phyloP scores from a whole-genome alignment of 31 red algal species.

The Odonthalia washingtoniensis region DNA sequence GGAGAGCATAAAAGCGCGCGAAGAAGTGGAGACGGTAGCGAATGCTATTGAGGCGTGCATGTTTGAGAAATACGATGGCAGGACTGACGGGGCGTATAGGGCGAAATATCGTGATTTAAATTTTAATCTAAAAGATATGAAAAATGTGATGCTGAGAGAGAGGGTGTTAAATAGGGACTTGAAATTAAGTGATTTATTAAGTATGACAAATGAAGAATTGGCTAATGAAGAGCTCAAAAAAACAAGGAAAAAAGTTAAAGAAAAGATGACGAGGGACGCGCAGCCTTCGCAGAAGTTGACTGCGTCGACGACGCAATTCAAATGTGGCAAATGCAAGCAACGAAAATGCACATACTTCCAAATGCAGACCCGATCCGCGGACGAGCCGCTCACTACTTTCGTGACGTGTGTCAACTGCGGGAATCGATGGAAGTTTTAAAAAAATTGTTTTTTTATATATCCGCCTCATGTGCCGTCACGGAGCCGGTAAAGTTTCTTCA shows the following conservation, averaged over 20 bases:
- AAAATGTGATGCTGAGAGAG: conserved; percentile 76
- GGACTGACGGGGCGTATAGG: conserved; percentile 64
- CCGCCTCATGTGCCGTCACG: conserved; percentile 13
- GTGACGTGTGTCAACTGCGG: conserved; percentile 93
- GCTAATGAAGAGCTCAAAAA: conserved; percentile 87
- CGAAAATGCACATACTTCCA: conserved; percentile 96
- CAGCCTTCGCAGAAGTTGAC: conserved; percentile 70
- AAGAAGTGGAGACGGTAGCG: conserved; percentile 43
- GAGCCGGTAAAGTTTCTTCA: conserved; percentile 62
- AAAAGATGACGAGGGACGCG: conserved; percentile 87
- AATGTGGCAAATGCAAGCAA: conserved; percentile 96
- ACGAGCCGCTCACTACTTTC: conserved; percentile 99
- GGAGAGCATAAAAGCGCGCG: conserved; percentile 47
- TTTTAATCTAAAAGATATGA: conserved; percentile 89
- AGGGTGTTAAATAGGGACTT: conserved; percentile 65
- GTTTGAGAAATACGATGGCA: conserved; percentile 56
- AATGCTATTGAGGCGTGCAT: conserved; percentile 75
- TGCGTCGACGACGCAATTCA: conserved; percentile 89
- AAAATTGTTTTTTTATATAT: conserved; percentile 28
- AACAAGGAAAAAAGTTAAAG: conserved; percentile 61
- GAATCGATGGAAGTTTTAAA: conserved; percentile 94
- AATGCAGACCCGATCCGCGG: conserved; percentile 97
- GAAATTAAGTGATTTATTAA: conserved; percentile 65
- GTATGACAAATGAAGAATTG: conserved; percentile 83
- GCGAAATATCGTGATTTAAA: conserved; percentile 81